Evolutionary conservation across 2,329 filamentous ascomycete genomes (phyloP).

Genomic region (Coniochaeta prunicola): DNA sequence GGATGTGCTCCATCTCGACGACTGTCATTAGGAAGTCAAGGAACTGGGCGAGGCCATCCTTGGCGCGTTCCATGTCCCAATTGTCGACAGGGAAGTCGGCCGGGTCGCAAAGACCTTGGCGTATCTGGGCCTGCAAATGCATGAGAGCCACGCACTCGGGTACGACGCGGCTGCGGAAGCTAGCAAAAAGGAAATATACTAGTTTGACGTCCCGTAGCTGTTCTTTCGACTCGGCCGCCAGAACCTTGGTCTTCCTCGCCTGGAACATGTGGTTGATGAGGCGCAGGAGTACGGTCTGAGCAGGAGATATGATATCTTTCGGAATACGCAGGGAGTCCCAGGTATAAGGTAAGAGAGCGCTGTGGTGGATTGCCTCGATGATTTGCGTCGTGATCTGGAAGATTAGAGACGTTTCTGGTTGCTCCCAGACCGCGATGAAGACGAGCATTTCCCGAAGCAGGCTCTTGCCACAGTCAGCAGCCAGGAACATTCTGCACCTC

Average conservation of each 20-base stretch:
- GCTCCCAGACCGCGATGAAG: slow-evolving; percentile 95
- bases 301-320: slow-evolving; percentile 93
- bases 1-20: slow-evolving; percentile 77
- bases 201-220: slow-evolving; percentile 51
- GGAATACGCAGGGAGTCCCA: slow-evolving; percentile 88
- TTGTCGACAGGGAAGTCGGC: slow-evolving; percentile 89
- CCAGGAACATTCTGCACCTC: slow-evolving; percentile 80
- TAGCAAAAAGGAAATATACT: slow-evolving; percentile 86
- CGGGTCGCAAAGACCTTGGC: slow-evolving; percentile 64
- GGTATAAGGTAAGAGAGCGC: slow-evolving; percentile 81
- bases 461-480: slow-evolving; percentile 84
- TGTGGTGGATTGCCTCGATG: slow-evolving; percentile 85
- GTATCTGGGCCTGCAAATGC: slow-evolving; percentile 85
- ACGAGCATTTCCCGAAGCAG: slow-evolving; percentile 85
- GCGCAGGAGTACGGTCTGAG: slow-evolving; percentile 87
- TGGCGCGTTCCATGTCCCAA: slow-evolving; percentile 97
- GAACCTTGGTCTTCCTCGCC: slow-evolving; percentile 33
- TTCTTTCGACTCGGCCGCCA: slow-evolving; percentile 40
- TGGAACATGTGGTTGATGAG: slow-evolving; percentile 87
- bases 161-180: slow-evolving; percentile 86
- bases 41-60: slow-evolving; percentile 90
- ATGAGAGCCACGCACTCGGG: slow-evolving; percentile 93
- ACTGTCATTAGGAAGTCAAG: slow-evolving; percentile 89
- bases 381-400: slow-evolving; percentile 97
- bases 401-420: slow-evolving; percentile 86